phyloP scores from a whole-genome alignment of 805 yeast species.

The Teunomyces barrocoloradensis region DNA sequence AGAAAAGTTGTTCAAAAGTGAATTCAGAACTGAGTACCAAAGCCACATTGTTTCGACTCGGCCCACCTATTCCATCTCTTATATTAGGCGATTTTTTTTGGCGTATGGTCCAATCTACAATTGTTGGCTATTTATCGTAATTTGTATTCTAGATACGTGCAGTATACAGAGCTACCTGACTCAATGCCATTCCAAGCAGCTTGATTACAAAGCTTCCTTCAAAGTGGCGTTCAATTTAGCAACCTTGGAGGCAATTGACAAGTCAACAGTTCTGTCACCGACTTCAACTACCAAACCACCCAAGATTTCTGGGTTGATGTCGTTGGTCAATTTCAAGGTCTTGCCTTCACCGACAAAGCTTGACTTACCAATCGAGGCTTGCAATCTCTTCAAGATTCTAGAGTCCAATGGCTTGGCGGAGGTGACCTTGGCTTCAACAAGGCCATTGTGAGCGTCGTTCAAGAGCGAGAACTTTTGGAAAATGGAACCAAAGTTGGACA shows the following conservation, averaged over 20 bases:
- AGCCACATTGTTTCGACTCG: too few relatives aligned
- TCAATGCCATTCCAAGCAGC: not conserved
- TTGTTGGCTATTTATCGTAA: not conserved
- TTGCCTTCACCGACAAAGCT: slow-evolving; percentile 81
- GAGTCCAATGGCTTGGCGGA: slow-evolving; percentile 83
- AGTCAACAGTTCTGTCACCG: slow-evolving; percentile 95
- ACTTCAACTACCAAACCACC: slow-evolving; percentile 97
- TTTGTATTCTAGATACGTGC: slow-evolving; percentile 4
- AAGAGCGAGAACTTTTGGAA: slow-evolving; percentile 70
- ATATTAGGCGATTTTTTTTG: too few relatives aligned
- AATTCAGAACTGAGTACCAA: too few relatives aligned
- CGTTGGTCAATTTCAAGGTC: slow-evolving; percentile 79
- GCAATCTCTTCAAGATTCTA: slow-evolving; percentile 73
- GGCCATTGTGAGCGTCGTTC: slow-evolving; percentile 86
- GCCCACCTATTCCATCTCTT: too few relatives aligned
- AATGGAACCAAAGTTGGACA: slow-evolving; percentile 63
- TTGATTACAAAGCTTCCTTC: slow-evolving; percentile 72
- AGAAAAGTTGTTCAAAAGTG: not conserved
- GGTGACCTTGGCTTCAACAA: slow-evolving; percentile 90
- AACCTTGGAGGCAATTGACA: slow-evolving; percentile 81
- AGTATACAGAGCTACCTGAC: slow-evolving; percentile 1
- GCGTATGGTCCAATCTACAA: not conserved
- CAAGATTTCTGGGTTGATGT: slow-evolving; percentile 82
- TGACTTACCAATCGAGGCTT: slow-evolving; percentile 74
- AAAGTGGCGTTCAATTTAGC: slow-evolving; percentile 86